Percentiles rank a stretch among this genome's conserved stretches.
These are phyloP conservation scores for Bothriochloa decipiens DNA, from an alignment of 176 grass and related monocot species.

Conservation along the genomic window DNA sequence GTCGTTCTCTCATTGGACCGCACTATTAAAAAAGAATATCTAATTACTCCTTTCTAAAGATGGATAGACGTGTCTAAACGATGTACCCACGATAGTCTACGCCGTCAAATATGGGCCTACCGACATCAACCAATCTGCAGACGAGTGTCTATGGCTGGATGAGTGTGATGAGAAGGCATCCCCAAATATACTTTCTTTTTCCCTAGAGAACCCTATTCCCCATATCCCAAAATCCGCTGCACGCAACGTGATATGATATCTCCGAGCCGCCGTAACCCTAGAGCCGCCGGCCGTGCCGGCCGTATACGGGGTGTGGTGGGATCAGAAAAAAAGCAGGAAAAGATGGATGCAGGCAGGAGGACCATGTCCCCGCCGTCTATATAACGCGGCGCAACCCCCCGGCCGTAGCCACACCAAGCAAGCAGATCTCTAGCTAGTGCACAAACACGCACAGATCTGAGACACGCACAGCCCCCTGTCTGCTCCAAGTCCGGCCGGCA, in stretches of 20 bases:
- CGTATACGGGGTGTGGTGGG: conserved; percentile 23
- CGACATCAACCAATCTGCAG: background rate
- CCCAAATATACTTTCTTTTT: background rate
- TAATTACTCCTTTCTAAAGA: too few relatives aligned
- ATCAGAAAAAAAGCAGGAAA: conserved; percentile 24
- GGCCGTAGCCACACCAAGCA: conserved; percentile 5
- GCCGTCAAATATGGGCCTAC: background rate
- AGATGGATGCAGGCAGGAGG: background rate
- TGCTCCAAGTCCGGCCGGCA: conserved; percentile 19
- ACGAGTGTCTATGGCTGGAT: background rate
- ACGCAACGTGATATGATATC: background rate
- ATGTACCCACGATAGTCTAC: too few relatives aligned
- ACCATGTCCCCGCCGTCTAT: conserved; percentile 28
- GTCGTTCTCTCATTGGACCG: too few relatives aligned
- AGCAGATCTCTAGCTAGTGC: background rate
- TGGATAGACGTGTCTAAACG: too few relatives aligned
- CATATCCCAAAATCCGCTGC: background rate
- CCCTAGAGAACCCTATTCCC: conserved; percentile 25
- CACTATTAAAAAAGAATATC: too few relatives aligned
- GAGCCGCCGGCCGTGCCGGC: background rate
- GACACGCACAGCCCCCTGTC: background rate
- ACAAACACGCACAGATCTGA: conserved; percentile 37
- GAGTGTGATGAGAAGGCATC: conserved; percentile 10
- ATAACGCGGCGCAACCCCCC: conserved; percentile 23
- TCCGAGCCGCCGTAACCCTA: background rate